Conservation (phyloP, 2,329 filamentous ascomycete genomes). For the Lecanicillium sp. region DNA sequence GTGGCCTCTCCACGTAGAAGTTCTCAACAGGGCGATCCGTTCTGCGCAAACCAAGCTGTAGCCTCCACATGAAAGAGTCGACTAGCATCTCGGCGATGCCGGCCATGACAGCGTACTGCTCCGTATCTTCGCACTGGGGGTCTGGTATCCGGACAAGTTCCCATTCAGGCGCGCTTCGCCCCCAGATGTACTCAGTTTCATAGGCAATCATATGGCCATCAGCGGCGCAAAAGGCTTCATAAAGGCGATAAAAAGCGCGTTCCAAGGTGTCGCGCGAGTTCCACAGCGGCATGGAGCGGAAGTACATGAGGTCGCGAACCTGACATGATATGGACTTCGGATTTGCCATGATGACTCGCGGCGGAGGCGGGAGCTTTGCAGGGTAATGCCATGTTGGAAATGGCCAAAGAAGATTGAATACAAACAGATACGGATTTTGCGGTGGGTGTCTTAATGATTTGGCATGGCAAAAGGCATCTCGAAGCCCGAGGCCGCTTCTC, state of each 20-base stretch:
- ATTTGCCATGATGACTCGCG: slow-evolving; percentile 11
- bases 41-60: slow-evolving; percentile 14
- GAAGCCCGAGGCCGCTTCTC: slow-evolving; percentile 9
- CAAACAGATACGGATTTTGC: slow-evolving; percentile 7
- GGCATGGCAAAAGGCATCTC: slow-evolving; percentile 5
- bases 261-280: slow-evolving; percentile 17
- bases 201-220: slow-evolving; percentile 16
- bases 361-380: slow-evolving; percentile 8
- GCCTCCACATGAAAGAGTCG: slow-evolving; percentile 17
- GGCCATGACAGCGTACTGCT: slow-evolving; percentile 17
- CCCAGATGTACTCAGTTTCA: slow-evolving; percentile 20
- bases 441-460: neutral
- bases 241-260: slow-evolving; percentile 18
- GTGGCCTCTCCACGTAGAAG: slow-evolving; percentile 2
- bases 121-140: slow-evolving; percentile 12
- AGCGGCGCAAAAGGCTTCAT: slow-evolving; percentile 18
- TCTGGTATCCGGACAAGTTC: slow-evolving; percentile 12
- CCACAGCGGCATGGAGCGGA: slow-evolving; percentile 12
- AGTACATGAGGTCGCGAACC: slow-evolving; percentile 8
- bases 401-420: slow-evolving; percentile 10
- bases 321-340: slow-evolving; percentile 6
- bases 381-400: slow-evolving; percentile 10
- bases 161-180: slow-evolving; percentile 13
- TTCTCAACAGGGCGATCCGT: neutral
- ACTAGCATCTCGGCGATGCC: slow-evolving; percentile 15